Evolutionary conservation across 441 rosid species (phyloP).

Genomic region (Jatropha multifida): DNA sequence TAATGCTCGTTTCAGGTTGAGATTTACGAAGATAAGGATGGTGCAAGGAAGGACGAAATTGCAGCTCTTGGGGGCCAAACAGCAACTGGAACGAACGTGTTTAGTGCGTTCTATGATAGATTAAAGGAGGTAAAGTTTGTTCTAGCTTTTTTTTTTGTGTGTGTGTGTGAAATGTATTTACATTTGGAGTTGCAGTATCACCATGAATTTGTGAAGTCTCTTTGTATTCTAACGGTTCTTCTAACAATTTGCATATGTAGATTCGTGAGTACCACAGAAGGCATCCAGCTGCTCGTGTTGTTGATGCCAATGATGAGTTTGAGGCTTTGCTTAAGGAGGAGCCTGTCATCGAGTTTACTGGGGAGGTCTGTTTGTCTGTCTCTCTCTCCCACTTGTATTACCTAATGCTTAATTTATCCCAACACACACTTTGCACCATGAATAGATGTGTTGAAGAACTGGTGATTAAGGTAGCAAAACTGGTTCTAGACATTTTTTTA

Average conservation of each 20-base stretch:
- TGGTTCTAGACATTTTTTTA: not conserved
- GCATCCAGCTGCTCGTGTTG: conserved; percentile 80
- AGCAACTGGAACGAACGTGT: conserved; percentile 70
- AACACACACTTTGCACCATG: not conserved
- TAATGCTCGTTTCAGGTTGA: conserved; percentile 48
- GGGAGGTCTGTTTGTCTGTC: conserved; percentile 56
- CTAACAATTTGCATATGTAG: conserved; percentile 34
- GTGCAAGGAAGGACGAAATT: conserved; percentile 90
- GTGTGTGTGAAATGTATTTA: too few species aligned
- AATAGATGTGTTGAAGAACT: not conserved
- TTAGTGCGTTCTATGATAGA: conserved; percentile 87
- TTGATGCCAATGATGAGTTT: conserved; percentile 67
- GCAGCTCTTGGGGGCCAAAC: conserved; percentile 94
- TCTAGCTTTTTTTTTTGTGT: too few species aligned
- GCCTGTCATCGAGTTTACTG: conserved; percentile 77
- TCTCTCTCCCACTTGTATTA: not conserved
- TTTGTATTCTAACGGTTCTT: not conserved
- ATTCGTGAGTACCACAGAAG: conserved; percentile 93
- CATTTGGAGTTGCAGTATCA: not conserved
- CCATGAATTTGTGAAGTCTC: not conserved
- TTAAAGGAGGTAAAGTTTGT: conserved; percentile 67
- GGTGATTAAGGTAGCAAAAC: not conserved
- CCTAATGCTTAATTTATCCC: not conserved
- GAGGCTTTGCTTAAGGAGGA: conserved; percentile 85
- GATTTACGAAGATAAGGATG: conserved; percentile 82